A percentile compares a stretch with the other conserved stretches of the same genome.
Conservation (phyloP, 1,284 basidiomycete species). For the Taiwanofungus camphoratus region DNA sequence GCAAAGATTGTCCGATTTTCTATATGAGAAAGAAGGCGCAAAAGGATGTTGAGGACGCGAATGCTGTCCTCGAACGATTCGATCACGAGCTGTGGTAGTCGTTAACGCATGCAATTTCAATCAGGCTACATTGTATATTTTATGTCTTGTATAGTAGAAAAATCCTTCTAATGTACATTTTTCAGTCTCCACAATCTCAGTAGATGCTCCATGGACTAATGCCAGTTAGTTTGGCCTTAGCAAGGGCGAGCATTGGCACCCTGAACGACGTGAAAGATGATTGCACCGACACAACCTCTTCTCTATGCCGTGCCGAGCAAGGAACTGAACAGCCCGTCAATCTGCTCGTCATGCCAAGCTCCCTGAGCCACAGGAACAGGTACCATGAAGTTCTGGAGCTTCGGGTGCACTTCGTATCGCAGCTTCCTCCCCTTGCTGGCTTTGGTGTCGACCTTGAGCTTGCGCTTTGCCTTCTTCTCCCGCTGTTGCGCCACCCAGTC, state of each 20-base stretch:
- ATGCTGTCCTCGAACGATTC: slow-evolving; percentile 76
- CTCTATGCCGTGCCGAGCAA: slow-evolving; percentile 54
- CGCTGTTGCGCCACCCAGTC: slow-evolving; percentile 67
- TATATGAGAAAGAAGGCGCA: slow-evolving; percentile 97
- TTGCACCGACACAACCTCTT: too few relatives aligned
- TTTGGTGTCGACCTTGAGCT: slow-evolving; percentile 83
- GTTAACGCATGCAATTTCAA: too few relatives aligned
- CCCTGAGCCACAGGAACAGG: slow-evolving; percentile 59
- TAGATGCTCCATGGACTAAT: too few relatives aligned
- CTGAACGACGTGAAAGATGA: too few relatives aligned
- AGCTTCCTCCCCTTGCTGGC: slow-evolving; percentile 74
- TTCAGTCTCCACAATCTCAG: background rate
- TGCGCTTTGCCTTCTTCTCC: slow-evolving; percentile 57
- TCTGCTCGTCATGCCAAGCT: slow-evolving; percentile 88
- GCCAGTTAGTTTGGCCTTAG: too few relatives aligned
- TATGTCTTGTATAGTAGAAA: background rate
- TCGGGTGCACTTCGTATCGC: slow-evolving; percentile 90
- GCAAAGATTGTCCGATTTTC: slow-evolving; percentile 97
- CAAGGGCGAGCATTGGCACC: too few relatives aligned
- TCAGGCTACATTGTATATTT: background rate
- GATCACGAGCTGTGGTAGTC: slow-evolving; percentile 54
- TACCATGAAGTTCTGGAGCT: slow-evolving; percentile 91
- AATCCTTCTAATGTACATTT: background rate
- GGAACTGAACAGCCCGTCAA: slow-evolving; percentile 86
- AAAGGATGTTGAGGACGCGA: slow-evolving; percentile 88